Base-by-base conservation (phyloP, 495 filamentous ascomycete species). In the Letharia columbiana region DNA sequence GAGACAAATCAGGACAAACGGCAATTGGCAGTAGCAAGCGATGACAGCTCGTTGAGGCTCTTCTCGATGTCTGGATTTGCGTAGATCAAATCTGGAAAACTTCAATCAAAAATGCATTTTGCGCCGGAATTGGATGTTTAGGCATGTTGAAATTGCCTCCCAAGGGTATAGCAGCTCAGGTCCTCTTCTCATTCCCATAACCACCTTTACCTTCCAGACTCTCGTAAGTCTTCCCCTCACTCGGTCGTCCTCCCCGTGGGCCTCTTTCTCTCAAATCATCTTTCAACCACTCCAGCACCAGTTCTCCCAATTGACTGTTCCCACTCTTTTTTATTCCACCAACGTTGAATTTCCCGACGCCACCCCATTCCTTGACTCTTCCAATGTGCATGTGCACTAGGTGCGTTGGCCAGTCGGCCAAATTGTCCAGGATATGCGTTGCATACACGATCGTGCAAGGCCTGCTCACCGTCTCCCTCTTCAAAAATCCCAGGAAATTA, bases 391-490 rank as follows among this genome's bases (percentile, higher is more conserved):
- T 96, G 70, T 97, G 92, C 61, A 96, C 92, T 60, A 99, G 76
- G 77, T 99, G 92, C 0, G 88, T 96, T 60, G 94, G 94, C 94
- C 94, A 99, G 44, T 84, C 84, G 1, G 90, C 90, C 37, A 97
- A 75, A 68, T 96, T 95, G 73, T 99, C 94, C 70, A 99, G 75
- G 62, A 99, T 96, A 74, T 99, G 94, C 28, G 94, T 98, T 35
- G 94, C 94, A 76, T 99, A 99, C 37, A 98, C 92, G 69, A 99
- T 89, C 4, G 94, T 96, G 73, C 91, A 96, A 13, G 83, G 76
- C 59, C 95, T 78, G 10, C 71, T 77, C 78, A 92, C 88, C 0
- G 94, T 97, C 82, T 99, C 94, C 31, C 81, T 80, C 73, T 91
- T 90, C 72, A 99, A 73, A 74, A 91, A 99, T 4, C 78, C 75